Conservation (phyloP, 1,139 yeast species). For the Kluyveromyces sp. region DNA sequence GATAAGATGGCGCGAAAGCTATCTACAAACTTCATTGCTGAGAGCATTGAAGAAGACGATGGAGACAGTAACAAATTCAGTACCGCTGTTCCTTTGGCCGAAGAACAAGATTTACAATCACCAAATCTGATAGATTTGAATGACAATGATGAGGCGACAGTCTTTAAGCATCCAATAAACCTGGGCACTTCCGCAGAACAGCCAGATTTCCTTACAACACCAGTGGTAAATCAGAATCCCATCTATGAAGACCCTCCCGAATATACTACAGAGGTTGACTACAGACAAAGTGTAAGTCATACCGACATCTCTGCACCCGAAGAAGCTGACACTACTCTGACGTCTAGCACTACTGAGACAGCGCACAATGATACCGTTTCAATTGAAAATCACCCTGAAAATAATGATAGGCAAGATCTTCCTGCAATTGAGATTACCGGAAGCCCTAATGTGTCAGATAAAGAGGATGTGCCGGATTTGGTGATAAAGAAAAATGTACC, state of each 20-base stretch:
- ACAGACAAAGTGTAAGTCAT: not conserved
- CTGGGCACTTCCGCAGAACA: slow-evolving; percentile 15
- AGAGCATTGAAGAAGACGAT: slow-evolving; percentile 22
- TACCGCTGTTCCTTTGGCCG: not conserved
- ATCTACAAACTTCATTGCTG: slow-evolving; percentile 13
- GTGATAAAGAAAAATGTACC: no score
- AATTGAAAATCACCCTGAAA: not conserved
- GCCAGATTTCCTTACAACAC: slow-evolving; percentile 29
- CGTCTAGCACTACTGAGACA: not conserved
- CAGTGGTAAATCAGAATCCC: slow-evolving; percentile 9
- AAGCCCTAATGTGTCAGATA: no score
- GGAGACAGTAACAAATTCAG: slow-evolving; percentile 28
- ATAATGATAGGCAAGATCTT: not conserved
- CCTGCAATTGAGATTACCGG: not conserved
- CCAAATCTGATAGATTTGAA: slow-evolving; percentile 34
- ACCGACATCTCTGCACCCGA: not conserved
- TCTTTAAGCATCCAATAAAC: slow-evolving; percentile 13
- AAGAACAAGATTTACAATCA: slow-evolving; percentile 10
- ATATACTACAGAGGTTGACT: not conserved
- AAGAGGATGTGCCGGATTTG: no score
- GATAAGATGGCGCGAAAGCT: slow-evolving; percentile 19
- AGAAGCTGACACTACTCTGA: not conserved
- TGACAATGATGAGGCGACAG: slow-evolving; percentile 18
- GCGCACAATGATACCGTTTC: not conserved
- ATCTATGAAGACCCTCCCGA: not conserved